These are phyloP conservation scores for Trichoderma sp. DNA, from an alignment of 2,329 filamentous ascomycete species.

Conservation along the genomic window DNA sequence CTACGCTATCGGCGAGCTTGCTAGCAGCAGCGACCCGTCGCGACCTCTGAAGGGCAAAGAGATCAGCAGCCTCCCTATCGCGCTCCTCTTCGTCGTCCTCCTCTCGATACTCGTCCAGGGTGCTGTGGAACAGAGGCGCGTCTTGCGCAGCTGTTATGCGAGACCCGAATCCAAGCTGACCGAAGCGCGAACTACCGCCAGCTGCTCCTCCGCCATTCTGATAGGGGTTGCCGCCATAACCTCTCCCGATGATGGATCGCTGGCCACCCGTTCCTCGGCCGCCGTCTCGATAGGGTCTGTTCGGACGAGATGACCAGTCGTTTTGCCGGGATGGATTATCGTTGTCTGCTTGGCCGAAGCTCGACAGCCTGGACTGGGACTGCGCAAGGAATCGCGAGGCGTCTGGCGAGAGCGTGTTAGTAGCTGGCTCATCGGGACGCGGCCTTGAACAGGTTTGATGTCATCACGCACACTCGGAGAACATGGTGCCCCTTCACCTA, in stretches of 20 bases:
- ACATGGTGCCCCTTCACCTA: constrained; percentile 44
- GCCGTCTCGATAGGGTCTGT: constrained; percentile 40
- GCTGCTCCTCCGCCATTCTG: constrained; percentile 64
- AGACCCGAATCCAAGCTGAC: constrained; percentile 72
- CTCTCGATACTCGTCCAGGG: constrained; percentile 86
- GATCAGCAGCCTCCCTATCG: constrained; percentile 88
- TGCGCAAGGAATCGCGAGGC: constrained; percentile 95
- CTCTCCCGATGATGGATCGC: constrained; percentile 50
- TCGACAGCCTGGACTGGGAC: constrained; percentile 87
- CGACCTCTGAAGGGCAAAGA: constrained; percentile 88
- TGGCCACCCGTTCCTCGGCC: constrained; percentile 38
- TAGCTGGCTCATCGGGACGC: constrained; percentile 2
- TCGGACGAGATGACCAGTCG: constrained; percentile 44
- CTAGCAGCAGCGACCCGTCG: constrained; percentile 84
- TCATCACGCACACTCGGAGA: constrained; percentile 77
- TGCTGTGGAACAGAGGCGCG: constrained; percentile 92
- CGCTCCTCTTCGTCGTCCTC: constrained; percentile 92
- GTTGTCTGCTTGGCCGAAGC: constrained; percentile 63
- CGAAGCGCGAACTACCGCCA: constrained; percentile 67
- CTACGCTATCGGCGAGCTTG: constrained; percentile 81
- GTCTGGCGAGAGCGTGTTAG: constrained; percentile 60
- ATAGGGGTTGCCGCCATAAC: constrained; percentile 73
- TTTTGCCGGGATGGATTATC: constrained; percentile 38
- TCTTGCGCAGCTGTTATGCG: constrained; percentile 72
- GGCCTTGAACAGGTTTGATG: not conserved